phyloP scores from a whole-genome alignment of 108 stramenopile genomes.

The Skeletonema tropicum region DNA sequence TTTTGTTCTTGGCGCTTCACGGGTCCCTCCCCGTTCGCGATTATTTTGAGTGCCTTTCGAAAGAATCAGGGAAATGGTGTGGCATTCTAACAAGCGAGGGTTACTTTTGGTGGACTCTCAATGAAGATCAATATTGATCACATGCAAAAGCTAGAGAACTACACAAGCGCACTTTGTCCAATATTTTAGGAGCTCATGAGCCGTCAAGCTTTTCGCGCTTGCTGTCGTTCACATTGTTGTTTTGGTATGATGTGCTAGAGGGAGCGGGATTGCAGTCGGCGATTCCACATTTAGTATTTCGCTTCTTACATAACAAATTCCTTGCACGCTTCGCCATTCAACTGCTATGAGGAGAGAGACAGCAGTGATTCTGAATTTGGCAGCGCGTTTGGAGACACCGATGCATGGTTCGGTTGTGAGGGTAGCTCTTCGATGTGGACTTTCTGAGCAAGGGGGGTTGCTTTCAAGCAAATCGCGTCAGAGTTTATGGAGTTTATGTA shows the following conservation, averaged over 20 bases:
- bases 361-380: slow-evolving; percentile 44
- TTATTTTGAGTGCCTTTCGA: too few relatives aligned
- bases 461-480: slow-evolving; percentile 85
- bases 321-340: slow-evolving; percentile 93
- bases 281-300: slow-evolving; percentile 73
- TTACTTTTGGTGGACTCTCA: slow-evolving; percentile 64
- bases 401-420: slow-evolving; percentile 72
- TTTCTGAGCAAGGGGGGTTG: slow-evolving; percentile 57
- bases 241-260: slow-evolving; percentile 79
- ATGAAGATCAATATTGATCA: slow-evolving; percentile 66
- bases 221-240: slow-evolving; percentile 66
- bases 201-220: slow-evolving; percentile 41
- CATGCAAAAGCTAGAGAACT: slow-evolving; percentile 64
- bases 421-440: slow-evolving; percentile 77
- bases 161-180: slow-evolving; percentile 38
- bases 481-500: slow-evolving; percentile 72
- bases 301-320: slow-evolving; percentile 64
- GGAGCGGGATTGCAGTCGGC: slow-evolving; percentile 91
- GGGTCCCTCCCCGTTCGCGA: too few relatives aligned
- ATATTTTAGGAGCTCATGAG: slow-evolving; percentile 14
- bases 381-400: slow-evolving; percentile 81
- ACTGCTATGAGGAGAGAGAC: slow-evolving; percentile 61
- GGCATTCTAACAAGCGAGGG: slow-evolving; percentile 38
- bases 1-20: too few relatives aligned
- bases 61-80: too few relatives aligned